Evolutionary conservation across 805 yeast species (phyloP).

Genomic region (Soucietia sequanensis): DNA sequence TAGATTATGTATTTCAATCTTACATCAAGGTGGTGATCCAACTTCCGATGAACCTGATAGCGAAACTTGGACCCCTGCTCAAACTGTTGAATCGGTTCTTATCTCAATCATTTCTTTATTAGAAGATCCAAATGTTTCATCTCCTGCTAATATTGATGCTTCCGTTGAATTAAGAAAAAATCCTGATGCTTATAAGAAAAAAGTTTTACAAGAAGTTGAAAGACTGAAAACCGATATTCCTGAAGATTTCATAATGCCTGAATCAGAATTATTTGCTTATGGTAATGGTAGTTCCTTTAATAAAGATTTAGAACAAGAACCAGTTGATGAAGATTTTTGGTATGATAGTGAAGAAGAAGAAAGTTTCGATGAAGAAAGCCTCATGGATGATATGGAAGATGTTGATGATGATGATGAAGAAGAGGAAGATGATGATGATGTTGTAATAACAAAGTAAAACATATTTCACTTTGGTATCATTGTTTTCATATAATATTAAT

Average conservation of each 20-base stretch:
- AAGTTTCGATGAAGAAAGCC: conserved; percentile 46
- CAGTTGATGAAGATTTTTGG: conserved; percentile 82
- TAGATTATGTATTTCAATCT: conserved; percentile 84
- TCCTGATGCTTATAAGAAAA: conserved; percentile 70
- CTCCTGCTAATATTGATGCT: conserved; percentile 97
- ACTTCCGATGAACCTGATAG: conserved; percentile 88
- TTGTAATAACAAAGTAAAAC: conserved; percentile 14
- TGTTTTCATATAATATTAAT: too few relatives aligned
- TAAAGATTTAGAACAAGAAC: conserved; percentile 50
- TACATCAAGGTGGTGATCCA: conserved; percentile 89
- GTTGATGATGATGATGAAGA: conserved; percentile 58
- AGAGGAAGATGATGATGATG: conserved; percentile 57
- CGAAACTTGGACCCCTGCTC: conserved; percentile 94
- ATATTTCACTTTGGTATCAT: too few relatives aligned
- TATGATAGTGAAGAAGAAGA: conserved; percentile 56
- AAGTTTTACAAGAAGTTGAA: conserved; percentile 79
- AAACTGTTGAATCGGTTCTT: conserved; percentile 86
- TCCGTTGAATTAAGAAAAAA: conserved; percentile 85
- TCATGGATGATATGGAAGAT: conserved; percentile 47
- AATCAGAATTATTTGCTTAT: conserved; percentile 50
- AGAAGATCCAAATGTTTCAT: conserved; percentile 89
- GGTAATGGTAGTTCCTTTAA: conserved; percentile 29
- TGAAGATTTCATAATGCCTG: conserved; percentile 79
- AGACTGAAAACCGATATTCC: conserved; percentile 85
- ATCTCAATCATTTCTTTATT: conserved; percentile 86